Percentiles rank a stretch among this genome's conserved stretches.
Conservation (phyloP, 2,329 filamentous ascomycete species). For the Penicillium sp. region DNA sequence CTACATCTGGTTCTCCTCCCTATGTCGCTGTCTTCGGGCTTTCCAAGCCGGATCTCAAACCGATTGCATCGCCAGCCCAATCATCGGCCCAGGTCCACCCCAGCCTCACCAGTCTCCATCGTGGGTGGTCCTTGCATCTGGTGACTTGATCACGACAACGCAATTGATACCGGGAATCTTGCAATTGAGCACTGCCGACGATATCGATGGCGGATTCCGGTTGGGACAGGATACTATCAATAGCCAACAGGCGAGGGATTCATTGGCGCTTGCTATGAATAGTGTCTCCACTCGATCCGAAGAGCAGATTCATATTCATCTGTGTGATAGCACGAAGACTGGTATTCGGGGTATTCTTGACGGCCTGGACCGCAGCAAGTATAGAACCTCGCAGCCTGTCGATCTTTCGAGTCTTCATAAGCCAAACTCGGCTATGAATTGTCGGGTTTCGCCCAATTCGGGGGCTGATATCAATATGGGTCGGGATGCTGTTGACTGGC, state of each 20-base stretch:
- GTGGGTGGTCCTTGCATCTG: neutral
- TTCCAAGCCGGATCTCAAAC: neutral
- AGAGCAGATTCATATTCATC: slow-evolving; percentile 7
- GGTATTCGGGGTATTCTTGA: neutral
- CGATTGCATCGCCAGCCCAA: neutral
- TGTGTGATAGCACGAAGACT: neutral
- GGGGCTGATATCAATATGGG: slow-evolving; percentile 1
- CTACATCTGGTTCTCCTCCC: neutral
- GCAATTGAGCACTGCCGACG: neutral
- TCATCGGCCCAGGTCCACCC: neutral
- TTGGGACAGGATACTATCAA: slow-evolving; percentile 1
- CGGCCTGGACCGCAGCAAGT: neutral
- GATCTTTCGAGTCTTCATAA: neutral
- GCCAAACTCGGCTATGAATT: slow-evolving; percentile 2
- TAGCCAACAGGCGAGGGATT: neutral
- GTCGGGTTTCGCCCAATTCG: neutral
- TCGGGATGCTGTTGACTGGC: neutral
- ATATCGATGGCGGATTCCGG: neutral
- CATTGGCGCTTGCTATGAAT: slow-evolving; percentile 1
- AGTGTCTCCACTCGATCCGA: slow-evolving; percentile 2
- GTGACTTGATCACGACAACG: neutral
- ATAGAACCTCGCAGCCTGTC: neutral
- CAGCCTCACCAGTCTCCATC: neutral
- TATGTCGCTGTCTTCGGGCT: neutral
- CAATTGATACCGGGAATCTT: neutral